A percentile compares a stretch with the other conserved stretches of the same genome.
Evolutionary conservation across 345 rosid genomes (phyloP).

Genomic region (Dipteronia dyeriana): DNA sequence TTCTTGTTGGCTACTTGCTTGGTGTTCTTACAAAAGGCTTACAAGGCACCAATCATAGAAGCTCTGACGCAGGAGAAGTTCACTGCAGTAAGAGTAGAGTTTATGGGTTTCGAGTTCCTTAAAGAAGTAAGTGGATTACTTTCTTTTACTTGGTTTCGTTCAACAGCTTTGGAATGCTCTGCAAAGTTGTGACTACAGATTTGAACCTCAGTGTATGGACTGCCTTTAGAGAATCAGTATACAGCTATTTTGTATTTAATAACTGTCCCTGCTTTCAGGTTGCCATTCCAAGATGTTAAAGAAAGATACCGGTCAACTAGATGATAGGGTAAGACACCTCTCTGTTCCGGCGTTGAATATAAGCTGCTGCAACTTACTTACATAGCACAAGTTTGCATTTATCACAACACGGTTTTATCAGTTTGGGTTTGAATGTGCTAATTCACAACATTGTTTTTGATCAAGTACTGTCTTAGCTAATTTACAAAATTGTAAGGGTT

Average conservation of each 20-base stretch:
- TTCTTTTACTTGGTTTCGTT: too few relatives aligned
- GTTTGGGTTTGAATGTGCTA: not conserved
- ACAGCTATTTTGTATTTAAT: too few relatives aligned
- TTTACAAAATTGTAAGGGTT: too few relatives aligned
- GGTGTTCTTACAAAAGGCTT: conserved; percentile 62
- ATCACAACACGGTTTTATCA: not conserved
- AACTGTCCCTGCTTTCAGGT: conserved; percentile 19
- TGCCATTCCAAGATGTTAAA: conserved; percentile 10
- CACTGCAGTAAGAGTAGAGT: conserved; percentile 45
- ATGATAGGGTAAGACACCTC: conserved; percentile 9
- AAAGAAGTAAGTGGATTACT: conserved; percentile 29
- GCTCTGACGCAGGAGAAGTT: conserved; percentile 17
- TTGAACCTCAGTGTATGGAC: not conserved
- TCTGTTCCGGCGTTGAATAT: not conserved
- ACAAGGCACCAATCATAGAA: conserved; percentile 41
- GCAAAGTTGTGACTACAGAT: too few relatives aligned
- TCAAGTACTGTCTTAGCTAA: not conserved
- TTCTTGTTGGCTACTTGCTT: conserved; percentile 57
- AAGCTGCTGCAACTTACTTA: not conserved
- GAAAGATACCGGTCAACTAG: not conserved
- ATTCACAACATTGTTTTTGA: not conserved
- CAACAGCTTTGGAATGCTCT: not conserved
- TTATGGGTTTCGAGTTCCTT: conserved; percentile 61
- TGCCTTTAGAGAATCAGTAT: not conserved
- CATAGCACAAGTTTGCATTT: too few relatives aligned